Percentiles rank a stretch among this genome's conserved stretches.
Conservation (phyloP, 1,284 basidiomycete genomes). For the Coniophora puteana region DNA sequence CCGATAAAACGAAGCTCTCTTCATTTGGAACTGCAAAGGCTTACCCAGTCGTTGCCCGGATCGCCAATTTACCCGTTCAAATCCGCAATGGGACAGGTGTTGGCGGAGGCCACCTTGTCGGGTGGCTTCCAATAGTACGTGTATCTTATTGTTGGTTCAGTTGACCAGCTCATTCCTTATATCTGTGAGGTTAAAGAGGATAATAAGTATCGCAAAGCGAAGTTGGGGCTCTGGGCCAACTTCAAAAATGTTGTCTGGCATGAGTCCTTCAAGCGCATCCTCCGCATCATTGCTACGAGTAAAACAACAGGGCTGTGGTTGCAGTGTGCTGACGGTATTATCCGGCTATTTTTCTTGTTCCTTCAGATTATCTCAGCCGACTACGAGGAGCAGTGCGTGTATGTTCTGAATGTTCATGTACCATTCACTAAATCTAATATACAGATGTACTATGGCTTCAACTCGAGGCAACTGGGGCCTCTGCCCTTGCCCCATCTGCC, state of each 20-base stretch:
- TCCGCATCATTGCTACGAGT: constrained; percentile 8
- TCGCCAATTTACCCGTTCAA: constrained; percentile 30
- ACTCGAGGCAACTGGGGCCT: not conserved
- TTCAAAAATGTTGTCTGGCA: constrained; percentile 30
- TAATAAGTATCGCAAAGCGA: constrained; percentile 18
- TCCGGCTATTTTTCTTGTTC: constrained; percentile 6
- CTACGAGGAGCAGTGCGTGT: constrained; percentile 15
- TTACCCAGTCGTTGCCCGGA: constrained; percentile 36
- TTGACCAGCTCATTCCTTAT: not conserved
- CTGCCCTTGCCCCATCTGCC: constrained; percentile 4
- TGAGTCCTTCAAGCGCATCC: constrained; percentile 8
- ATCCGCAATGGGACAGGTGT: constrained; percentile 33
- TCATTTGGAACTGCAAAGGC: constrained; percentile 37
- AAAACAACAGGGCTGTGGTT: constrained; percentile 9
- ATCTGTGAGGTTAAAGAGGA: constrained; percentile 21
- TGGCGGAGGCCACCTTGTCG: constrained; percentile 35
- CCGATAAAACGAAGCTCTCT: constrained; percentile 40
- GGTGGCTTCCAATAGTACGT: constrained; percentile 40
- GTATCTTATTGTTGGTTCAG: not conserved
- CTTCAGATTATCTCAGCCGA: constrained; percentile 15
- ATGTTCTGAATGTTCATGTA: constrained; percentile 1
- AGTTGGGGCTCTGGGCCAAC: constrained; percentile 23
- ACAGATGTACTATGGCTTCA: constrained; percentile 4
- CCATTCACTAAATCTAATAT: not conserved
- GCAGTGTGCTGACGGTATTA: constrained; percentile 7